These are phyloP conservation scores for Wickerhamomyces kurtzmanii DNA, from an alignment of 805 yeast genomes.

Conservation along the genomic window DNA sequence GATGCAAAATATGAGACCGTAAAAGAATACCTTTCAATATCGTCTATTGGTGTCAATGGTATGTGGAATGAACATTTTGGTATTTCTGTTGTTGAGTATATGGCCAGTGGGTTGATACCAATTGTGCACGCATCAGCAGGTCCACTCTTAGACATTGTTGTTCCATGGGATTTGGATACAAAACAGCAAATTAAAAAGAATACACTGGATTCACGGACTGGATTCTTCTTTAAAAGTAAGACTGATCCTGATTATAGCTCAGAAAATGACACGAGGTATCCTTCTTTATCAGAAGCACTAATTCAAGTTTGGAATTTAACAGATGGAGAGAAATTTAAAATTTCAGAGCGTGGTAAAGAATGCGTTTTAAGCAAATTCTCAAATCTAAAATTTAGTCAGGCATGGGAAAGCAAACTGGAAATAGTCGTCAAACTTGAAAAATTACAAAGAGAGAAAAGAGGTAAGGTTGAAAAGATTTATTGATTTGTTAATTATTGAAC, in stretches of 20 bases:
- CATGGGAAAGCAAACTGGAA: conserved; percentile 35
- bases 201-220: conserved; percentile 43
- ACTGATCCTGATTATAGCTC: conserved; percentile 60
- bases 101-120: conserved; percentile 80
- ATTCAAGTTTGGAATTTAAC: conserved; percentile 27
- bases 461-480: too few relatives aligned
- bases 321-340: conserved; percentile 24
- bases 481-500: too few relatives aligned
- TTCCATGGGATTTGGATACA: conserved; percentile 31
- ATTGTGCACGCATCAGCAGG: conserved; percentile 94
- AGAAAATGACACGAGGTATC: conserved; percentile 20
- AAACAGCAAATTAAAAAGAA: conserved; percentile 17
- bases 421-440: conserved; percentile 1
- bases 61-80: conserved; percentile 99
- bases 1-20: conserved; percentile 70
- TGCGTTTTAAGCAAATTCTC: conserved; percentile 47
- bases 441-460: too few relatives aligned
- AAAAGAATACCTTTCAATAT: conserved; percentile 36
- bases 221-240: conserved; percentile 67
- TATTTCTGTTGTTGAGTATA: conserved; percentile 89
- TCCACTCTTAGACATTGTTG: conserved; percentile 80
- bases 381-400: conserved; percentile 41
- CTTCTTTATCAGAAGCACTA: conserved; percentile 42
- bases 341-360: conserved; percentile 36
- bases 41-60: conserved; percentile 78